Percentiles rank a stretch among this genome's conserved stretches.
These are phyloP conservation scores for Sphaceloma murrayae DNA, from an alignment of 2,329 filamentous ascomycete species.

Conservation along the genomic window DNA sequence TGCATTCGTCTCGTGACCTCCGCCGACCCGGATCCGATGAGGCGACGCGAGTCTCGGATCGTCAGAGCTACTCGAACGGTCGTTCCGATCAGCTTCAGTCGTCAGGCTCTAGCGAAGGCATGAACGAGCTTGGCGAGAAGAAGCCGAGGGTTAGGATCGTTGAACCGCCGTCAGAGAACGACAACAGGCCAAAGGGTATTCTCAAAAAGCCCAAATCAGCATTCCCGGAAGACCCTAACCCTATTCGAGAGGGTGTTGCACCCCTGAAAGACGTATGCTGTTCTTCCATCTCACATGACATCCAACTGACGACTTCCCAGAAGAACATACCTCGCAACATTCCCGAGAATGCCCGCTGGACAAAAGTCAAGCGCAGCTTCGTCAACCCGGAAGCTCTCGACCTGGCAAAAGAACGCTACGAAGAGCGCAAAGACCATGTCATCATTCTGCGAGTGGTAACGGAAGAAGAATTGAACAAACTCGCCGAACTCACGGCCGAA, in stretches of 20 bases:
- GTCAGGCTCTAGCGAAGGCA: slow-evolving; percentile 15
- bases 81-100: slow-evolving; percentile 3
- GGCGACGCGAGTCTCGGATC: not conserved
- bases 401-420: slow-evolving; percentile 79
- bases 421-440: slow-evolving; percentile 86
- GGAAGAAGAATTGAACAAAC: slow-evolving; percentile 81
- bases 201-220: slow-evolving; percentile 70
- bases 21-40: slow-evolving; percentile 9
- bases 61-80: slow-evolving; percentile 1
- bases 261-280: slow-evolving; percentile 65
- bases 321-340: slow-evolving; percentile 26
- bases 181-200: slow-evolving; percentile 66
- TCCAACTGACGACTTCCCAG: slow-evolving; percentile 1
- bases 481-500: slow-evolving; percentile 70
- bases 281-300: not conserved
- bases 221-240: slow-evolving; percentile 79
- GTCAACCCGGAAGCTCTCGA: slow-evolving; percentile 85
- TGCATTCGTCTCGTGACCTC: slow-evolving; percentile 21
- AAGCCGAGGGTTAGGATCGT: slow-evolving; percentile 49
- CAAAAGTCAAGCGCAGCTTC: slow-evolving; percentile 77
- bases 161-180: slow-evolving; percentile 58
- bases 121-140: slow-evolving; percentile 20
- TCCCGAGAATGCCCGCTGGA: slow-evolving; percentile 71
- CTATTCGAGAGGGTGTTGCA: slow-evolving; percentile 79
- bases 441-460: slow-evolving; percentile 82